Evolutionary conservation across 2,329 filamentous ascomycete genomes (phyloP), one percentile per base, ranked within the genome.

Genomic region (Fusarium equiseti): DNA sequence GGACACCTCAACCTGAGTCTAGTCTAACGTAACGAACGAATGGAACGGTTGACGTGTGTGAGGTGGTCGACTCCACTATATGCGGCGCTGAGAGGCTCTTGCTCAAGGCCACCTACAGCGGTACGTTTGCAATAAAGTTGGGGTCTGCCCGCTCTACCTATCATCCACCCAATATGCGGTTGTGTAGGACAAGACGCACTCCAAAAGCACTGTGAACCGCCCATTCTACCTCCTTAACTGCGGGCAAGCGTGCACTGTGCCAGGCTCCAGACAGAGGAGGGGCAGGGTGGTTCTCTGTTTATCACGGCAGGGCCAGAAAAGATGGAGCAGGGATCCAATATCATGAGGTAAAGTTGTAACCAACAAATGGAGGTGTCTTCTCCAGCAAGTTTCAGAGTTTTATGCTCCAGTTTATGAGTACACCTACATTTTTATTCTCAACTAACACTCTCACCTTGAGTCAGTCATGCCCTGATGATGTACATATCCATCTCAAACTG

Each of bases 31-130:
- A 38, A 38, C 18, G 35, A 38, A 38, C 35, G 35, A 38, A 38
- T 38, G 35, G 35, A 46, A 46, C 50, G 63, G 72, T 72, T 74
- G 73, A 72, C 66, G 68, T 73, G 72, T 70, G 61, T 52, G 63
- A 52, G 63, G 61, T 70, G 66, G 68, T 63, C 63, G 57, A 70
- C 67, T 67, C 63, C 61, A 66, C 63, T 66, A 52, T 59, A 27
- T 65, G 63, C 63, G 53, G 63, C 60, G 46, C 44, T 60, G 60
- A 43, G 59, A 58, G 53, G 59, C 58, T 70, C 60, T 61, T 50
- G 49, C 59, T 22, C 52, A 43, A 65, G 45, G 57, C 48, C 56
- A 51, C 46, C 50, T 52, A 62, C 52, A 46, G 50, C 42, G 54
- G 53, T 59, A 58, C 56, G 66, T 63, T 70, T 70, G 55, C 61